phyloP scores from a whole-genome alignment of 306 rosid species.

The Comarum palustre region DNA sequence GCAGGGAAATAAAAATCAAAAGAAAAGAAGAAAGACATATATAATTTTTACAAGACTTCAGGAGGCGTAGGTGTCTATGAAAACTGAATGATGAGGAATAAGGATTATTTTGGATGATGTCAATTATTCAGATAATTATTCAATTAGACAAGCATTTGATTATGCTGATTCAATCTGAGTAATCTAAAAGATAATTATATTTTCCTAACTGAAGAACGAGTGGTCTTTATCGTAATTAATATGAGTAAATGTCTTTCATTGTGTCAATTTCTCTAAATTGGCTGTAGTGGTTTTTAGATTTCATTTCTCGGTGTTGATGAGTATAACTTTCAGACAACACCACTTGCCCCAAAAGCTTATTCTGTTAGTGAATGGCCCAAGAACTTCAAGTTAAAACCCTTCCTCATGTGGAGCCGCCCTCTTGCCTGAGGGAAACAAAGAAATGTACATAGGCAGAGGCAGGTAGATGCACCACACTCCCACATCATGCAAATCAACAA shows the following conservation, averaged over 20 bases:
- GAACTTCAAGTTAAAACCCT: not conserved
- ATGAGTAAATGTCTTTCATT: not conserved
- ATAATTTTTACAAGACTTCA: not conserved
- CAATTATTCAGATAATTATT: not conserved
- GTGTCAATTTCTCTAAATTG: not conserved
- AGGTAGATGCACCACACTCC: not conserved
- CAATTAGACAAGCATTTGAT: not conserved
- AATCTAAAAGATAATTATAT: not conserved
- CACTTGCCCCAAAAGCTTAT: not conserved
- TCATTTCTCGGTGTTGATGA: not conserved
- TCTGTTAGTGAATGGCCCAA: not conserved
- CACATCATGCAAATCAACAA: not conserved
- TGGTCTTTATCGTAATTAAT: not conserved
- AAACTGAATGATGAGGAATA: not conserved
- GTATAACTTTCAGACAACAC: not conserved
- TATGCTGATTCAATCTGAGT: not conserved
- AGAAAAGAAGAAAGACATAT: too few relatives aligned
- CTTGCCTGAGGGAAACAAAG: not conserved
- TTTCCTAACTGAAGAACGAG: not conserved
- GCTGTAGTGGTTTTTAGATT: not conserved
- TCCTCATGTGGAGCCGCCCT: not conserved
- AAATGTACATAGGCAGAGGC: not conserved
- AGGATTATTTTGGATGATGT: too few relatives aligned
- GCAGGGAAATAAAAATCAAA: too few relatives aligned
- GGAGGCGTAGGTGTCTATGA: not conserved